phyloP scores from a whole-genome alignment of 768 basidiomycete genomes.

The Pleurotus eryngii region DNA sequence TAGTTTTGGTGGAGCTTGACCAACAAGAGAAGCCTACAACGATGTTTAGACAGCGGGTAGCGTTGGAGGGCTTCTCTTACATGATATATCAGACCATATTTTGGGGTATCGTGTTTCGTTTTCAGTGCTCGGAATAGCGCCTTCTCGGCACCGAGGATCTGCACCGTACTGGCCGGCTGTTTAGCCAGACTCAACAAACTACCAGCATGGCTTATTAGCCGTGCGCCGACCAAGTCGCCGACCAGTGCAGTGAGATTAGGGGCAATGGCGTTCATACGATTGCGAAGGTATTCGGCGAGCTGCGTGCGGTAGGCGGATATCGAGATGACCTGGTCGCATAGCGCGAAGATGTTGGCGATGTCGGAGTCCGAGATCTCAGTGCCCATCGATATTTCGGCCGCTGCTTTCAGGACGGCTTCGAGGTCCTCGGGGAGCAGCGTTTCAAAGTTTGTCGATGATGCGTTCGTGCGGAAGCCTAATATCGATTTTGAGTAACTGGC shows the following conservation, averaged over 20 bases:
- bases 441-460: conserved; percentile 80
- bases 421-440: conserved; percentile 95
- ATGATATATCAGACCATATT: conserved; percentile 99
- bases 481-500: not conserved
- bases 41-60: conserved; percentile 2
- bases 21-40: conserved; percentile 84
- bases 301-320: conserved; percentile 94
- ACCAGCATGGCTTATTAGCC: conserved; percentile 93
- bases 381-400: conserved; percentile 98
- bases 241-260: conserved; percentile 93
- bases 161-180: conserved; percentile 97
- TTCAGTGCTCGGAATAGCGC: conserved; percentile 97
- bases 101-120: conserved; percentile 98
- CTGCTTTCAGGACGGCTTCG: conserved; percentile 90
- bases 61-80: conserved; percentile 37
- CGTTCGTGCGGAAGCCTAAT: conserved; percentile 92
- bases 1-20: conserved; percentile 95
- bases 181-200: conserved; percentile 93
- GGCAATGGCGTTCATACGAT: conserved; percentile 97
- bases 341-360: conserved; percentile 92
- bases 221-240: conserved; percentile 90
- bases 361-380: conserved; percentile 98
- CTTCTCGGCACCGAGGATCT: conserved; percentile 98
- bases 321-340: conserved; percentile 98
- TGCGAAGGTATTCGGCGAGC: conserved; percentile 93